Evolutionary conservation across 768 basidiomycete genomes (phyloP), one percentile per base, ranked within the genome.

Genomic region (Coprinopsis marcescibilis): DNA sequence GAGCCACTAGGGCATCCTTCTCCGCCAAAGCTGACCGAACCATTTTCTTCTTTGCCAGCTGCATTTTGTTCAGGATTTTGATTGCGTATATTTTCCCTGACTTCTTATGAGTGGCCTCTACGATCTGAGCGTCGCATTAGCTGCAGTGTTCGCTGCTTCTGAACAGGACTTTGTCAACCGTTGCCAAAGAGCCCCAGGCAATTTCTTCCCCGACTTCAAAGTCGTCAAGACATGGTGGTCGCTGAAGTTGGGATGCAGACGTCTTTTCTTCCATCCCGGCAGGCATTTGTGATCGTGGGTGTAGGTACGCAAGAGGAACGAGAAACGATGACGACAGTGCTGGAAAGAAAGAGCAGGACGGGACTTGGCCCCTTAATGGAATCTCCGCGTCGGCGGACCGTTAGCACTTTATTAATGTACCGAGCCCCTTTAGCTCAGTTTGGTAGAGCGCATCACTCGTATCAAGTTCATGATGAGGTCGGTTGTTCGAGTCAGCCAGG

Each of bases 21-120:
- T 94, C 91, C 0, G 85, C 77, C 24, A 80, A 70, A n/a, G 85
- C 88, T 21, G 85, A 85, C 21, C 76, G 73, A 57, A 82, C 77
- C 62, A 89, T 89, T 59, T 86, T 81, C 58, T 88, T 83, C 60
- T 82, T 77, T 46, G 81, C 76, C 41, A 94, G 73, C 59, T 91
- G 87, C 30, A 74, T 78, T 71, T 94, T 94, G 65, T 90, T 87
- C 43, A 92, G 72, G 13, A 88, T 59, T 52, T 68, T 68, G 45
- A 68, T 51, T 2, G 65, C 67, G 54, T 62, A 67, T 33, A 37
- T 19, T 36, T 64, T 63, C 27, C 52, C 48, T 33, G 57, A 60
- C 41, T 54, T 58, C 50, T 64, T 64, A 51, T 60, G 60, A 45
- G 56, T 54, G 14, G 49, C 62, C 45, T 61, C 60, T 46, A 57